Evolutionary conservation across 2,329 filamentous ascomycete genomes (phyloP).

Genomic region (Aspergillus sp.): DNA sequence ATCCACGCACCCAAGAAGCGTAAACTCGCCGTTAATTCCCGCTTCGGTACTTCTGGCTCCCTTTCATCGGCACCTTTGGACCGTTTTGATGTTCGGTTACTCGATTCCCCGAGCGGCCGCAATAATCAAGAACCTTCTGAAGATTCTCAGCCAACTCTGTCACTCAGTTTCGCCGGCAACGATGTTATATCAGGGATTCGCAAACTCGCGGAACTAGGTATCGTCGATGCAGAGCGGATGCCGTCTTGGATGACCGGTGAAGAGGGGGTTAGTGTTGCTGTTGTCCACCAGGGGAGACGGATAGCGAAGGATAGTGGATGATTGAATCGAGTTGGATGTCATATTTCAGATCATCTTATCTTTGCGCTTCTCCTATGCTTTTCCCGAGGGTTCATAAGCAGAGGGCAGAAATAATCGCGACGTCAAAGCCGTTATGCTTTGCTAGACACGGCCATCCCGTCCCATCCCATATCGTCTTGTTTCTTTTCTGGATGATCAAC

Average conservation of each 20-base stretch:
- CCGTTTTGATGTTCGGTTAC: constrained; percentile 44
- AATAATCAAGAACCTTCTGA: constrained; percentile 6
- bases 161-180: constrained; percentile 62
- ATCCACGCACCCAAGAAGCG: constrained; percentile 48
- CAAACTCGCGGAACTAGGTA: constrained; percentile 66
- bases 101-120: constrained; percentile 29
- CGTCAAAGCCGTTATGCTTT: too few species aligned
- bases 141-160: constrained; percentile 19
- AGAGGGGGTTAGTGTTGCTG: constrained; percentile 67
- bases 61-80: constrained; percentile 34
- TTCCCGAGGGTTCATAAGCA: too few species aligned
- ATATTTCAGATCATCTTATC: neutral
- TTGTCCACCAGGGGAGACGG: constrained; percentile 55
- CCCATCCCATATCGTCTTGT: too few species aligned
- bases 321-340: neutral
- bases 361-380: neutral
- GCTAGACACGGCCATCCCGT: too few species aligned
- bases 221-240: constrained; percentile 68
- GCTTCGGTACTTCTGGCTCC: constrained; percentile 60
- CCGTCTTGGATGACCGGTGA: constrained; percentile 90
- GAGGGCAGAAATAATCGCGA: too few species aligned
- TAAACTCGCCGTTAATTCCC: constrained; percentile 55
- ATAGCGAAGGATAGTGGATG: constrained; percentile 15
- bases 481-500: too few species aligned
- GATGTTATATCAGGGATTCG: constrained; percentile 78